These are phyloP conservation scores for Xylaria multiplex DNA, from an alignment of 2,329 filamentous ascomycete species.

Conservation along the genomic window DNA sequence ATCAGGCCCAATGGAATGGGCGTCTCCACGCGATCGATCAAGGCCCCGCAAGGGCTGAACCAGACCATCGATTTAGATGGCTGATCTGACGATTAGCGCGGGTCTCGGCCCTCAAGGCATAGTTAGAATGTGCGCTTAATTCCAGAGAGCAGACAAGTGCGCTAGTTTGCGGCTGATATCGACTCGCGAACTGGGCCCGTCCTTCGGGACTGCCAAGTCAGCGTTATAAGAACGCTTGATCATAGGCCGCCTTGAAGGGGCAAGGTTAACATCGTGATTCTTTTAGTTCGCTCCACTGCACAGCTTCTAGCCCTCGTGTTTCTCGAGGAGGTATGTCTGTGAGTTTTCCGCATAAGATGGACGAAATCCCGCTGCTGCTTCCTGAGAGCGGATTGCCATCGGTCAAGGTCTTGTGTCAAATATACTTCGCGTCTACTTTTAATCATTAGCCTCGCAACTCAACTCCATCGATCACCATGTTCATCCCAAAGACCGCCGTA, in stretches of 20 bases:
- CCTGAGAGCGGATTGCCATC: background rate
- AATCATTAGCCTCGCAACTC: background rate
- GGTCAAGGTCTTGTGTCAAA: background rate
- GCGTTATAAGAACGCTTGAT: background rate
- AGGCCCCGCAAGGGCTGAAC: background rate
- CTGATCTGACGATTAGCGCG: background rate
- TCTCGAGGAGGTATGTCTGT: background rate
- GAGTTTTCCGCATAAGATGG: conserved; percentile 10
- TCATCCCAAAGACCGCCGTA: background rate
- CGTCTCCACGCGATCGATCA: background rate
- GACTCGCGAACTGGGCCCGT: conserved; percentile 5
- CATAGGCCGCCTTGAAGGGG: background rate
- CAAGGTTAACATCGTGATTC: background rate
- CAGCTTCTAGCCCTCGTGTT: conserved; percentile 1
- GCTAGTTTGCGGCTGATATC: conserved; percentile 7
- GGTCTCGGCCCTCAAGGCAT: background rate
- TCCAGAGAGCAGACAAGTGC: background rate
- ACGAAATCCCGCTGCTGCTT: background rate
- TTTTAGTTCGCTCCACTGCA: conserved; percentile 6
- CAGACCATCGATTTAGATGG: background rate
- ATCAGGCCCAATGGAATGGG: background rate
- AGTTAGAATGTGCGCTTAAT: background rate
- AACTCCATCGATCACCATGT: conserved; percentile 3
- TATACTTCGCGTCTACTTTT: background rate
- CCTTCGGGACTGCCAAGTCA: conserved; percentile 7